Conservation (phyloP, 176 grass and related monocot species). For the Avena atlantica region DNA sequence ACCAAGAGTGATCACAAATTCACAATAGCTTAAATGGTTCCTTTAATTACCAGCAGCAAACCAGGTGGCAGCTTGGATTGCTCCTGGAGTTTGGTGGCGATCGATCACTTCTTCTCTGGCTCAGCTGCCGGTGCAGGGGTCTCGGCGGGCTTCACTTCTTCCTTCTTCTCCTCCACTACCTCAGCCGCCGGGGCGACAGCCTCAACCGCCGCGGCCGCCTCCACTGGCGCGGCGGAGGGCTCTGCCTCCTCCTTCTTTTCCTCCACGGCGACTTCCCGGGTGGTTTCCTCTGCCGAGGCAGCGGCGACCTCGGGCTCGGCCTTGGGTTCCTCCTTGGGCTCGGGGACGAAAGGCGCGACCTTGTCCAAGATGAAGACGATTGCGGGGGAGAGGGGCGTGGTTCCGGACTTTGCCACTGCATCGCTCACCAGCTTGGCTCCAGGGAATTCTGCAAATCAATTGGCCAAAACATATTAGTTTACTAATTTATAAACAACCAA, state of each 20-base stretch:
- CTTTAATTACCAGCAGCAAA: constrained; percentile 47
- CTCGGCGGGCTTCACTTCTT: constrained; percentile 31
- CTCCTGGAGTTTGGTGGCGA: not conserved
- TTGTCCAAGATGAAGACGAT: constrained; percentile 87
- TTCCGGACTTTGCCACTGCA: constrained; percentile 70
- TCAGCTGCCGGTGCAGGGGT: constrained; percentile 22
- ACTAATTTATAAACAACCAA: not conserved
- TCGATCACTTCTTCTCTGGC: constrained; percentile 51
- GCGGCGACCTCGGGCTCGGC: constrained; percentile 33
- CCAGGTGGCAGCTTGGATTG: not conserved
- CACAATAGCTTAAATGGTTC: constrained; percentile 43
- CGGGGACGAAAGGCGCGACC: constrained; percentile 72
- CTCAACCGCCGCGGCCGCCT: not conserved
- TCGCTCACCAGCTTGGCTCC: constrained; percentile 87
- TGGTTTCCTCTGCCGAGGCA: constrained; percentile 35
- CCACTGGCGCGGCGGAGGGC: constrained; percentile 11
- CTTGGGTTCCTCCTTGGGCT: constrained; percentile 68
- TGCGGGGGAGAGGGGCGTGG: constrained; percentile 50
- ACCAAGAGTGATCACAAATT: constrained; percentile 24
- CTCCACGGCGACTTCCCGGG: constrained; percentile 53
- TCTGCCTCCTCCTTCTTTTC: constrained; percentile 58
- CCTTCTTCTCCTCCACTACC: constrained; percentile 52
- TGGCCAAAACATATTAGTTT: not conserved
- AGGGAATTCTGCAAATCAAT: constrained; percentile 62
- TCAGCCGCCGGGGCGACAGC: not conserved